These are phyloP conservation scores for Linnemannia elongata DNA, from an alignment of 192 early-diverging fungal species.

Conservation along the genomic window DNA sequence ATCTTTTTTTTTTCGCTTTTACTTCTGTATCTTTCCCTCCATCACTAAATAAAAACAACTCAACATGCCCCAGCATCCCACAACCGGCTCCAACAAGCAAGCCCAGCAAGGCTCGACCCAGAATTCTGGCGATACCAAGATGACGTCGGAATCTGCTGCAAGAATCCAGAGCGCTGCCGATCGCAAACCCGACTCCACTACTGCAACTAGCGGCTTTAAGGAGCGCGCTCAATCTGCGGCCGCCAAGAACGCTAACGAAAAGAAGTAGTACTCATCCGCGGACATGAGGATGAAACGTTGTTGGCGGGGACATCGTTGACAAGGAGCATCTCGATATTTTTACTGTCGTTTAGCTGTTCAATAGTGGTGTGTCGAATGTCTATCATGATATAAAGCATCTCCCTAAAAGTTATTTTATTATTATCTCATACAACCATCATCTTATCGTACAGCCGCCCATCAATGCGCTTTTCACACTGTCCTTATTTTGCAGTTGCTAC, in stretches of 20 bases:
- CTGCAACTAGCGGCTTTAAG: slow-evolving; percentile 10
- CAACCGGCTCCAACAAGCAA: not conserved
- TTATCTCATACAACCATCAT: no score
- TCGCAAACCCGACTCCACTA: slow-evolving; percentile 4
- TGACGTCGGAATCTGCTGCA: slow-evolving; percentile 13
- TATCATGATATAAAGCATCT: no score
- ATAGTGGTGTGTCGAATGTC: no score
- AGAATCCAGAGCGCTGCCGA: slow-evolving; percentile 32
- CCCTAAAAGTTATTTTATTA: no score
- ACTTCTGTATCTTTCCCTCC: not conserved
- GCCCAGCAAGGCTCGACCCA: slow-evolving; percentile 5
- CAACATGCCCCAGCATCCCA: not conserved
- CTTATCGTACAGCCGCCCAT: no score
- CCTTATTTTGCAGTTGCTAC: no score
- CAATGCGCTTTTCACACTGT: no score
- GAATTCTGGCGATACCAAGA: not conserved
- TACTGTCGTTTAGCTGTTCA: not conserved
- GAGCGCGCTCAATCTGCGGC: slow-evolving; percentile 22
- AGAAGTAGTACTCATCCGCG: not conserved
- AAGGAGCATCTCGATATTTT: not conserved
- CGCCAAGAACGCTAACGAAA: slow-evolving; percentile 4
- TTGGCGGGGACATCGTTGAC: not conserved
- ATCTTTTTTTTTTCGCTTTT: not conserved
- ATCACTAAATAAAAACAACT: not conserved
- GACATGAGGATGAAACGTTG: not conserved